These are phyloP conservation scores for Bolboschoenus planiculmis DNA, from an alignment of 176 grass and related monocot species.

Conservation along the genomic window DNA sequence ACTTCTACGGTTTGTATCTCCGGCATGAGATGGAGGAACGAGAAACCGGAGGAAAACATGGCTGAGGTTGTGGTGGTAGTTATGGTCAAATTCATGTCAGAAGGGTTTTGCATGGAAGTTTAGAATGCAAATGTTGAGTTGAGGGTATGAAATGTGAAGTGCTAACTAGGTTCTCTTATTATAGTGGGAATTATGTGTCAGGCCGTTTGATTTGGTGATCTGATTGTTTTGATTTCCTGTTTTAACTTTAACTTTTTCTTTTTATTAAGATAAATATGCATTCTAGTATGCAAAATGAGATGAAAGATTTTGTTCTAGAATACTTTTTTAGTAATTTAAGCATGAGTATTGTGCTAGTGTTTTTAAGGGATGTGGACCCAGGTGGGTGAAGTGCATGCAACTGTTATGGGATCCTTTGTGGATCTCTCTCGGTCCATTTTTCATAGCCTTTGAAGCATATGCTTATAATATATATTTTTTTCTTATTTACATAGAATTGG, in stretches of 20 bases:
- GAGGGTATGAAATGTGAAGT: not conserved
- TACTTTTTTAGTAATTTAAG: not conserved
- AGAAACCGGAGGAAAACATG: slow-evolving; percentile 7
- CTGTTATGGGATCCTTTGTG: not conserved
- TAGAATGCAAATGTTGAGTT: slow-evolving; percentile 10
- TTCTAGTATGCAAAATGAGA: not conserved
- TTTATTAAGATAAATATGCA: not conserved
- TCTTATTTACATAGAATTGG: not conserved
- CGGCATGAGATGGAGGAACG: slow-evolving; percentile 24
- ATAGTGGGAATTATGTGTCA: slow-evolving; percentile 27
- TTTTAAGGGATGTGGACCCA: not conserved
- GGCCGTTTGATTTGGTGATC: slow-evolving; percentile 84
- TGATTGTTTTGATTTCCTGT: slow-evolving; percentile 1
- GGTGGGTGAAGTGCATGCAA: not conserved
- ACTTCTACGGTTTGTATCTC: slow-evolving; percentile 61
- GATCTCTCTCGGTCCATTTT: not conserved
- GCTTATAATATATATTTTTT: not conserved
- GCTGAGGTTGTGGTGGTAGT: slow-evolving; percentile 7
- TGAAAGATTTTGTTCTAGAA: not conserved
- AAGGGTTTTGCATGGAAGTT: not conserved
- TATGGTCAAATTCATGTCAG: slow-evolving; percentile 13
- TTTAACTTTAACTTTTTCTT: not conserved
- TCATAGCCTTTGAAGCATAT: not conserved
- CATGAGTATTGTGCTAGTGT: not conserved
- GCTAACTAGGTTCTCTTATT: slow-evolving; percentile 14